Evolutionary conservation across 768 basidiomycete genomes (phyloP).

Genomic region (Amanita fuliginea): DNA sequence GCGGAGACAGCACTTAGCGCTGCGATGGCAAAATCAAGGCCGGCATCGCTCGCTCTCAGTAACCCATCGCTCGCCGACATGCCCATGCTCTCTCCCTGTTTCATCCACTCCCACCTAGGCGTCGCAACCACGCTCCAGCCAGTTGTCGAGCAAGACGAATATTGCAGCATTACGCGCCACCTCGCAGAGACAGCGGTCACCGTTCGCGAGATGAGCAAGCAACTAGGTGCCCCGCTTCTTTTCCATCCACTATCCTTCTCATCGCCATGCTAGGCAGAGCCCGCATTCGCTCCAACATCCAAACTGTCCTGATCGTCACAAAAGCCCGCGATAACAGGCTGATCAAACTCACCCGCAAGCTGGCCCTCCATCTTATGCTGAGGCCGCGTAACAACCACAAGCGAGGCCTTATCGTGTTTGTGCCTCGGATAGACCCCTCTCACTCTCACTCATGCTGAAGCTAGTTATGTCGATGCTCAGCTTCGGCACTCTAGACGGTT

Average conservation of each 20-base stretch:
- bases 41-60: background rate
- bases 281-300: constrained; percentile 82
- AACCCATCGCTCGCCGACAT: background rate
- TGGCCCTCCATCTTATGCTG: constrained; percentile 92
- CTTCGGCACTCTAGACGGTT: constrained; percentile 84
- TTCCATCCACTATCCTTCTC: constrained; percentile 8
- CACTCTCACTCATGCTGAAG: constrained; percentile 9
- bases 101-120: constrained; percentile 76
- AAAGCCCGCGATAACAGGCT: constrained; percentile 96
- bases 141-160: constrained; percentile 25
- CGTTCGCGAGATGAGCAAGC: constrained; percentile 98
- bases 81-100: constrained; percentile 67
- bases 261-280: constrained; percentile 60
- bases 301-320: constrained; percentile 89
- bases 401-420: constrained; percentile 82
- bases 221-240: constrained; percentile 57
- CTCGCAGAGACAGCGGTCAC: constrained; percentile 95
- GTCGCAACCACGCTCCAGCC: constrained; percentile 39
- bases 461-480: constrained; percentile 90
- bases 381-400: constrained; percentile 52
- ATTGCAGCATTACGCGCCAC: constrained; percentile 77
- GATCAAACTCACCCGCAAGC: constrained; percentile 87
- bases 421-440: constrained; percentile 6
- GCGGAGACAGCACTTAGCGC: too few relatives aligned
- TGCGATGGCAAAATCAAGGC: background rate